These are phyloP conservation scores for Ramularia endophylla DNA, from an alignment of 2,329 filamentous ascomycete genomes.

Conservation along the genomic window DNA sequence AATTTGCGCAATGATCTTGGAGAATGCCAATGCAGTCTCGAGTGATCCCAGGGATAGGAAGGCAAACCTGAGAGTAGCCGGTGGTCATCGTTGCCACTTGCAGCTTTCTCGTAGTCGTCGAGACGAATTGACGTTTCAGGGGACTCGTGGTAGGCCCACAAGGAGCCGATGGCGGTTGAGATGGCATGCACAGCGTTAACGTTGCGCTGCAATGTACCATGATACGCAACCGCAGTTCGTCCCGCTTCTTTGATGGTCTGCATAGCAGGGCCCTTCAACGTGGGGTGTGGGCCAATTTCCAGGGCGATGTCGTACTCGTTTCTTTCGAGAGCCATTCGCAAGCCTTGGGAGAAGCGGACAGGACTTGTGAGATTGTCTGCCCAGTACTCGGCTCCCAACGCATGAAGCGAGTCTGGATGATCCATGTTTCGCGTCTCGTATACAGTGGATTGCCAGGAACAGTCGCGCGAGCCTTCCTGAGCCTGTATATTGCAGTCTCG, in stretches of 20 bases:
- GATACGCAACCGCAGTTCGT: background rate
- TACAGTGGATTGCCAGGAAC: too few species aligned
- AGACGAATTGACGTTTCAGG: background rate
- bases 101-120: background rate
- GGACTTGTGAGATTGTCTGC: constrained; percentile 39
- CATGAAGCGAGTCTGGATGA: too few species aligned
- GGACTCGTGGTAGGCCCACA: constrained; percentile 6
- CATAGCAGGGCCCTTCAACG: constrained; percentile 36
- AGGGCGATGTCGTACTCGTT: constrained; percentile 31
- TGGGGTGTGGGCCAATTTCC: constrained; percentile 44
- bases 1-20: too few species aligned
- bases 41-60: constrained; percentile 5
- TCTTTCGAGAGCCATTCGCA: constrained; percentile 18
- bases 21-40: constrained; percentile 1
- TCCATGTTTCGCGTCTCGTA: too few species aligned
- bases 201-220: constrained; percentile 19
- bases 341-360: constrained; percentile 40
- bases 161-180: constrained; percentile 8
- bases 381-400: too few species aligned
- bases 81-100: background rate
- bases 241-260: constrained; percentile 17
- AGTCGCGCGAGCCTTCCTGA: too few species aligned
- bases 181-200: background rate
- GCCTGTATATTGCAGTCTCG: too few species aligned
- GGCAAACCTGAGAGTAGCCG: constrained; percentile 1